Conservation (phyloP, 2,329 filamentous ascomycete genomes). For the Xylariaceae sp. region DNA sequence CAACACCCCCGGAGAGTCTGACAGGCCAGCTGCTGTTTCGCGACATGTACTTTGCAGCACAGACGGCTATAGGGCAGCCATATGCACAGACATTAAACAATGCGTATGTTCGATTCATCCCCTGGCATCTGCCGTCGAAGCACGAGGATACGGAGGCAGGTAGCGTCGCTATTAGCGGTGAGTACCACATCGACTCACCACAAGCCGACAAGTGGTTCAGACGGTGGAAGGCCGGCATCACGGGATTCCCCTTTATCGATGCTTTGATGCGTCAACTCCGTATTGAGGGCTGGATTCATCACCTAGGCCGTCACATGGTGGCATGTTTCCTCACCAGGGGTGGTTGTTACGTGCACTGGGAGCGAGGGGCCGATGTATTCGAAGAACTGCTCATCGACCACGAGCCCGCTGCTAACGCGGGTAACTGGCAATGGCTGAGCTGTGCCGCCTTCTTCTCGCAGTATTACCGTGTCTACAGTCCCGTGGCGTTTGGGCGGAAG, state of each 20-base stretch:
- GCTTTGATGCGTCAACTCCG: constrained; percentile 72
- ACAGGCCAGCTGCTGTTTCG: constrained; percentile 71
- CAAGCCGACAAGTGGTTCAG: constrained; percentile 62
- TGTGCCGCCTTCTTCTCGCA: constrained; percentile 73
- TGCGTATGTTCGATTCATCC: constrained; percentile 65
- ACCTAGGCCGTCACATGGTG: constrained; percentile 71
- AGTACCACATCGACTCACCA: constrained; percentile 59
- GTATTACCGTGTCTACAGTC: constrained; percentile 67
- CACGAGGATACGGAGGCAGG: constrained; percentile 37
- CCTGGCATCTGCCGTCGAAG: constrained; percentile 70
- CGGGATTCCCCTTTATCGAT: constrained; percentile 78
- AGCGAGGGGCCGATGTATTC: constrained; percentile 73
- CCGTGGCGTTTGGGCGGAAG: constrained; percentile 68
- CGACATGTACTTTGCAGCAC: constrained; percentile 80
- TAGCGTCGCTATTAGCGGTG: constrained; percentile 48
- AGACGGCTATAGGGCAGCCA: constrained; percentile 60
- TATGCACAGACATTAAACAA: constrained; percentile 66
- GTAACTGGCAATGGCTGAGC: constrained; percentile 75
- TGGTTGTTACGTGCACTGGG: constrained; percentile 75
- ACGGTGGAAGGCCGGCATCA: constrained; percentile 64
- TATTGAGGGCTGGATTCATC: constrained; percentile 74
- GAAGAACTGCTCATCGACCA: constrained; percentile 73
- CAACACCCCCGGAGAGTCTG: constrained; percentile 62
- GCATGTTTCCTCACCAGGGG: constrained; percentile 78
- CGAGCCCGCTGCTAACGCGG: constrained; percentile 67